phyloP scores from a whole-genome alignment of 139 green algal genomes.

The Medakamo hakoo region DNA sequence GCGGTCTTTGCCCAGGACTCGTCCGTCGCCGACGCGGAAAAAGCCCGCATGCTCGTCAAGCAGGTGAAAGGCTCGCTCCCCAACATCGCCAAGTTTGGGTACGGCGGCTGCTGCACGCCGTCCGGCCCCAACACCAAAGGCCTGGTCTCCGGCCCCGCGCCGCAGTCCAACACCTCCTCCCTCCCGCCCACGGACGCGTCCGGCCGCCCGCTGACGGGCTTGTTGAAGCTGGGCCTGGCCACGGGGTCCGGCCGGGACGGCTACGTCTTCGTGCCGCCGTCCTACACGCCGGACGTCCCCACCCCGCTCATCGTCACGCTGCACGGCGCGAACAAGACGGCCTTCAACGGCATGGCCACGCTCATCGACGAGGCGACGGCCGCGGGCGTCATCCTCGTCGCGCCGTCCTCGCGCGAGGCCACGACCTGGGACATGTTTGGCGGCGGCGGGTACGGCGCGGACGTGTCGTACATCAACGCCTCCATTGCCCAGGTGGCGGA shows the following conservation, averaged over 20 bases:
- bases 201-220: conserved; percentile 1
- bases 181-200: no score
- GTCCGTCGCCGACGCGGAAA: background rate
- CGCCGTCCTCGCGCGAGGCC: conserved; percentile 3
- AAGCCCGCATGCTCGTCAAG: background rate
- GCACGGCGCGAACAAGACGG: conserved; percentile 15
- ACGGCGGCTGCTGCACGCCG: background rate
- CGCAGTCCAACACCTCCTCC: background rate
- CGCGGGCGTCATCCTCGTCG: background rate
- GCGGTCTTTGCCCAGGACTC: background rate
- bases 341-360: background rate
- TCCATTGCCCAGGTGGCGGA: conserved; percentile 8
- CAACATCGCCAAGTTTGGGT: background rate
- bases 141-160: background rate
- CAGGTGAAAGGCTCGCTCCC: background rate
- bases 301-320: conserved; percentile 22
- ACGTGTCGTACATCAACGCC: conserved; percentile 15
- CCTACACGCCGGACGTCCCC: conserved; percentile 4
- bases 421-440: conserved; percentile 23
- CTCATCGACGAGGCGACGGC: conserved; percentile 1
- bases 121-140: background rate
- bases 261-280: conserved; percentile 18
- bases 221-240: conserved; percentile 3
- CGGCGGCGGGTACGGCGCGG: conserved; percentile 14
- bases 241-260: conserved; percentile 4